Percentiles rank a stretch among this genome's conserved stretches.
Conservation (phyloP, 2,329 filamentous ascomycete genomes). For the Ceratocystis smalleyi region DNA sequence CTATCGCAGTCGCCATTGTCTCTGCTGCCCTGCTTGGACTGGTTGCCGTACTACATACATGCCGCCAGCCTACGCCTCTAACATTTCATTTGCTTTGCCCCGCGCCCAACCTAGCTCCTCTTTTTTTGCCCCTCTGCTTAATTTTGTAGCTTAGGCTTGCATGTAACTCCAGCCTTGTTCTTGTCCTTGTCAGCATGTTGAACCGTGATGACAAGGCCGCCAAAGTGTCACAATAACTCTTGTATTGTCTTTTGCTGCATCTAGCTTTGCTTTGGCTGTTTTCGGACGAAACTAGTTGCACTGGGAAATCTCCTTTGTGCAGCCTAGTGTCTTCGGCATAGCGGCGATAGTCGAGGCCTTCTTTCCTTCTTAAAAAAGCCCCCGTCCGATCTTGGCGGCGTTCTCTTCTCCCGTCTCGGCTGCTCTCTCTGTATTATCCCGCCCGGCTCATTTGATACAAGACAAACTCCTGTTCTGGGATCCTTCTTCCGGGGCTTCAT, state of each 20-base stretch:
- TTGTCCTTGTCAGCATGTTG: neutral
- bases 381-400: too few relatives aligned
- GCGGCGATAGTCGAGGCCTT: neutral
- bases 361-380: neutral
- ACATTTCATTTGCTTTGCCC: conserved; percentile 2
- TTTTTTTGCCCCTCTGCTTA: neutral
- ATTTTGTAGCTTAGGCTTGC: neutral
- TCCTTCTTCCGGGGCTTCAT: neutral
- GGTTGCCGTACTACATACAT: neutral
- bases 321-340: neutral
- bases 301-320: neutral
- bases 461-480: neutral
- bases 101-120: neutral
- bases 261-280: neutral
- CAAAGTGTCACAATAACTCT: neutral
- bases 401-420: neutral
- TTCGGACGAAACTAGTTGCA: neutral
- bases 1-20: neutral
- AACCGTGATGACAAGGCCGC: neutral
- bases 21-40: neutral
- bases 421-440: neutral
- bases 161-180: neutral
- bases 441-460: neutral
- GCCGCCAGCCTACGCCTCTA: too few relatives aligned
- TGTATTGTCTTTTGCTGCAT: neutral